Base-by-base conservation (phyloP, 306 rosid species). In the cucumber (Cucumis sativus) region DNA sequence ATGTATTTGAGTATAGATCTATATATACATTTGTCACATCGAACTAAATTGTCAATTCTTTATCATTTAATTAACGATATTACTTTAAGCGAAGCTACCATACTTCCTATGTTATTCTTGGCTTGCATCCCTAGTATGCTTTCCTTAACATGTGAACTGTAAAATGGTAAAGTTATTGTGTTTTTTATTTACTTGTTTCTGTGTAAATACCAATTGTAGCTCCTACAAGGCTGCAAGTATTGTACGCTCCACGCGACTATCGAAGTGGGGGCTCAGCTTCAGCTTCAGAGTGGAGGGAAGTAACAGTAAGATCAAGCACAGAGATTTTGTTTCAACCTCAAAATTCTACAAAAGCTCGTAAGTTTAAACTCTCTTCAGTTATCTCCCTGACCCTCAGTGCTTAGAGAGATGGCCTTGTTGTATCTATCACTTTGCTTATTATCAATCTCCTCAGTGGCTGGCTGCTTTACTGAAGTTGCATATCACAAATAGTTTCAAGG, bases 221-320 rank as follows among this genome's bases (percentile, higher is more conserved):
- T 47, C 96, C 88, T 81, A 81, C 97, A 14, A 90, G 81, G 82
- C 97, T 90, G 68, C 97, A 92, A 84, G 97, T 92, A 80, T 54
- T 95, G 66, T 90, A 82, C 77, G 57, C 85, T 10, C 82, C 83
- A 43, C 93, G 99, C 11, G 93, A 92, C 77, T 92, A 89, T 77
- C 88, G 96, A 84, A 84, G 85, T 49, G 97, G 89, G 71, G 85
- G 86, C 79, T 87, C 93, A 21, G 79, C 82, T 65, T 62, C 89
- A 23, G 90, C 89, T 82, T 63, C 69, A 33, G 69, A 63, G 13
- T 92, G 87, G 93, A 90, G 76, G 23, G 99, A 95, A 85, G 91
- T 81, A 52, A 83, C 74, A 10, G 96, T 92, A 28, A 90, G 88
- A 88, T 89, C 99, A 35, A 84, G 86, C 62, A 95, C 96, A 0